Evolutionary conservation across 2,329 filamentous ascomycete species (phyloP).

Genomic region (Podosphaera xanthii): DNA sequence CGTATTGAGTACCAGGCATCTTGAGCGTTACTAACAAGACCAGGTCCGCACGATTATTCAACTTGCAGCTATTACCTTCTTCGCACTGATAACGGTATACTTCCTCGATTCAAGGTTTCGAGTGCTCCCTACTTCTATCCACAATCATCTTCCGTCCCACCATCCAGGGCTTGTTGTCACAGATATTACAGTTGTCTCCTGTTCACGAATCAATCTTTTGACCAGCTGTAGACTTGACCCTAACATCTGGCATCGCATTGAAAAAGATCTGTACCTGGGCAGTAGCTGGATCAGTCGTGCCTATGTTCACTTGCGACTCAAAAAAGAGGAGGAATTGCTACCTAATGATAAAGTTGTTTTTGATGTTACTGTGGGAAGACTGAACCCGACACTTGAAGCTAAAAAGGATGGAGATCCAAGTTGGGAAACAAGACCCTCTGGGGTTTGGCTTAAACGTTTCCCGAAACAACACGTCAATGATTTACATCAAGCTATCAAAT

Average conservation of each 20-base stretch:
- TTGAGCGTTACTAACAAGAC: constrained; percentile 2
- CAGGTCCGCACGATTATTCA: constrained; percentile 23
- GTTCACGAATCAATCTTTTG: constrained; percentile 36
- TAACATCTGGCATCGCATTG: constrained; percentile 36
- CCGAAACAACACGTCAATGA: constrained; percentile 23
- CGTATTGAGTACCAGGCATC: constrained; percentile 1
- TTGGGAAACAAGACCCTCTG: constrained; percentile 45
- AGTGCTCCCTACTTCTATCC: constrained; percentile 43
- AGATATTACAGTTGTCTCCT: constrained; percentile 43
- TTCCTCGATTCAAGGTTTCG: constrained; percentile 47
- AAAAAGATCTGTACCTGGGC: constrained; percentile 48
- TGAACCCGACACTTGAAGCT: constrained; percentile 30
- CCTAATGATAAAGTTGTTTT: constrained; percentile 39
- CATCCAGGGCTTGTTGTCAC: constrained; percentile 47
- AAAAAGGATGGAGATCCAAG: constrained; percentile 29
- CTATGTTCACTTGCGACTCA: constrained; percentile 45
- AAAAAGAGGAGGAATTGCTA: constrained; percentile 44
- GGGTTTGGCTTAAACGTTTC: constrained; percentile 38
- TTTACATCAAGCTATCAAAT: constrained; percentile 29
- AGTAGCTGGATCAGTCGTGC: constrained; percentile 40
- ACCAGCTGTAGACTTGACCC: constrained; percentile 35
- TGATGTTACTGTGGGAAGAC: constrained; percentile 38
- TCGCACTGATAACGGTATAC: constrained; percentile 34
- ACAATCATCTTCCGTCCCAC: constrained; percentile 44
- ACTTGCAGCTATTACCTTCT: constrained; percentile 15